Conservation (phyloP, 371 early-diverging fungal species). For the Mortierella sp. region DNA sequence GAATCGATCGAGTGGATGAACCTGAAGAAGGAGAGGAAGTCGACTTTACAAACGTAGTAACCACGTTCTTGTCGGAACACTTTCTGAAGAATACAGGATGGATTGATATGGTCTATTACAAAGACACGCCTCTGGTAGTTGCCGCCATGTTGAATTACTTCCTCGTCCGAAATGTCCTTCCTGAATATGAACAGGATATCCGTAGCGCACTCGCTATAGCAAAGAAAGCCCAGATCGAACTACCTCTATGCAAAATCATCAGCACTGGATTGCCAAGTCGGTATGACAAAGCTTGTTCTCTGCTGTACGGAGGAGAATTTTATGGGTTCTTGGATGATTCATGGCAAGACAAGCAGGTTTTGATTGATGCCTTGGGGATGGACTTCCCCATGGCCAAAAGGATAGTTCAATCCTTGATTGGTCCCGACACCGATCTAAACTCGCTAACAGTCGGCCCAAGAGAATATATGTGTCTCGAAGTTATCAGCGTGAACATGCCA, state of each 20-base stretch:
- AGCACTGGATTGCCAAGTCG: slow-evolving; percentile 57
- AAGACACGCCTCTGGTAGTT: slow-evolving; percentile 61
- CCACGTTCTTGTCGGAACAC: slow-evolving; percentile 66
- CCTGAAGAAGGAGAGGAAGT: slow-evolving; percentile 62
- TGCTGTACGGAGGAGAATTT: slow-evolving; percentile 59
- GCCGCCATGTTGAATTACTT: slow-evolving; percentile 68
- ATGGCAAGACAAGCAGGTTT: slow-evolving; percentile 15
- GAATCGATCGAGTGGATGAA: slow-evolving; percentile 62
- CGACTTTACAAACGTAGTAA: slow-evolving; percentile 69
- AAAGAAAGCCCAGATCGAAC: slow-evolving; percentile 62
- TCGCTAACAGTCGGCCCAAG: slow-evolving; percentile 9
- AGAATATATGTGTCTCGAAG: slow-evolving; percentile 35
- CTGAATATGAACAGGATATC: slow-evolving; percentile 68
- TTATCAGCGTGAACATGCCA: slow-evolving; percentile 27
- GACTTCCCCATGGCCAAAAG: slow-evolving; percentile 15
- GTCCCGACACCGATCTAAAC: slow-evolving; percentile 10
- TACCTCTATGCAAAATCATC: slow-evolving; percentile 63
- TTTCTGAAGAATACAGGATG: slow-evolving; percentile 62
- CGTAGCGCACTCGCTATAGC: slow-evolving; percentile 58
- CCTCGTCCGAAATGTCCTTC: slow-evolving; percentile 66
- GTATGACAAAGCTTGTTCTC: slow-evolving; percentile 63
- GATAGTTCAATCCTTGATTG: slow-evolving; percentile 31
- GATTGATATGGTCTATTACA: slow-evolving; percentile 60
- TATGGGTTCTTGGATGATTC: slow-evolving; percentile 19
- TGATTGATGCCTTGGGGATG: slow-evolving; percentile 24